Conservation (phyloP, 306 rosid genomes). For the Acacia acuminata region DNA sequence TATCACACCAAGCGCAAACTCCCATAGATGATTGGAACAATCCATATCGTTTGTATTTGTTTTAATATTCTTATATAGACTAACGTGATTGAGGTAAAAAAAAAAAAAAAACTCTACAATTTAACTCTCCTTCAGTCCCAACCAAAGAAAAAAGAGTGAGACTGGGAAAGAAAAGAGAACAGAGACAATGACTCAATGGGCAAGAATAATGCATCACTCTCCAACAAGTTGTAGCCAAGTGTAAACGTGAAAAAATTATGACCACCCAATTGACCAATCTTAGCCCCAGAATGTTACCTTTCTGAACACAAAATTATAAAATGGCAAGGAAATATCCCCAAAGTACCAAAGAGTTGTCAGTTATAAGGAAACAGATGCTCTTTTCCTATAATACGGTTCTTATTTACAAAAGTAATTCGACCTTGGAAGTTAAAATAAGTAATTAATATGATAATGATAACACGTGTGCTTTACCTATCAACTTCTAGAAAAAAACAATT, state of each 20-base stretch:
- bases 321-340: conserved; percentile 12
- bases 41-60: not conserved
- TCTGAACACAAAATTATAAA: conserved; percentile 22
- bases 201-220: conserved; percentile 29
- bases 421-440: conserved; percentile 9
- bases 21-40: not conserved
- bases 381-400: not conserved
- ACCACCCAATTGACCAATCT: conserved; percentile 20
- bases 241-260: conserved; percentile 16
- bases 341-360: conserved; percentile 15
- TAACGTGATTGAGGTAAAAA: too few species aligned
- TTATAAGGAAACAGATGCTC: conserved; percentile 14
- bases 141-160: not conserved
- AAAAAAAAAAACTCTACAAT: not conserved
- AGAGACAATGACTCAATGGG: conserved; percentile 33
- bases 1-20: conserved; percentile 6
- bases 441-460: conserved; percentile 34
- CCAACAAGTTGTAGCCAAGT: conserved; percentile 21
- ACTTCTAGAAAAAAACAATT: conserved; percentile 34
- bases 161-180: conserved; percentile 6
- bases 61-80: too few species aligned
- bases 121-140: not conserved
- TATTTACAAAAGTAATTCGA: conserved; percentile 13
- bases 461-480: conserved; percentile 51
- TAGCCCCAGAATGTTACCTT: conserved; percentile 9